Percentiles rank a stretch among this genome's conserved stretches.
phyloP scores from a whole-genome alignment of 352 stramenopile species.

The Globisporangium yorkense region DNA sequence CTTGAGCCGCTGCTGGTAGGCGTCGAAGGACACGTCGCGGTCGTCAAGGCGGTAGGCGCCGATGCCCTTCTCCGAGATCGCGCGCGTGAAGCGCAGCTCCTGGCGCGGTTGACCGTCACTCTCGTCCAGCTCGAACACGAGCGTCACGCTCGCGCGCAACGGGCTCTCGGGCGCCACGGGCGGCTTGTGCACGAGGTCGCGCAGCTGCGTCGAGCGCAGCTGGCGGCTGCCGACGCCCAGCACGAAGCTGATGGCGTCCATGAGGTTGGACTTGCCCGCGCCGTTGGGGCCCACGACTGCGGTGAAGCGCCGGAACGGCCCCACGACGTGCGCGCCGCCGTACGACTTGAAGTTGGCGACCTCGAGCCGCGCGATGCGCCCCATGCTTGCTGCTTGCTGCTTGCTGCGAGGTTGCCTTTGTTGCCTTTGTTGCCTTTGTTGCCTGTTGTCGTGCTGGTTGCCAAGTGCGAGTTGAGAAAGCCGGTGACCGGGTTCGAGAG shows the following conservation, averaged over 20 bases:
- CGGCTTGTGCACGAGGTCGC: slow-evolving; percentile 93
- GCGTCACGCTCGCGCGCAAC: slow-evolving; percentile 86
- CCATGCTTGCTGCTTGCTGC: slow-evolving; percentile 36
- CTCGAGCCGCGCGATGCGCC: slow-evolving; percentile 91
- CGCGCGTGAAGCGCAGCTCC: slow-evolving; percentile 91
- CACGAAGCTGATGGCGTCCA: slow-evolving; percentile 98
- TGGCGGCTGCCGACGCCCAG: slow-evolving; percentile 95
- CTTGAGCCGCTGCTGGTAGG: slow-evolving; percentile 92
- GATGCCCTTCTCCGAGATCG: slow-evolving; percentile 90
- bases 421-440: too few species aligned
- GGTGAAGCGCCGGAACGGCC: slow-evolving; percentile 97
- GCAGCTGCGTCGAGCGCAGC: slow-evolving; percentile 94
- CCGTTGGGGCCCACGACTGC: slow-evolving; percentile 98
- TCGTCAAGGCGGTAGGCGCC: slow-evolving; percentile 81
- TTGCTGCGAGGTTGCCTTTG: too few species aligned
- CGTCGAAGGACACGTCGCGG: slow-evolving; percentile 82
- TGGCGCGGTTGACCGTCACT: slow-evolving; percentile 47
- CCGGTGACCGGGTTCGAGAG: too few species aligned
- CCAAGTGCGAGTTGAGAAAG: too few species aligned
- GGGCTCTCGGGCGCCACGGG: slow-evolving; percentile 10
- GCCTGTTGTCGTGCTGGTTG: too few species aligned
- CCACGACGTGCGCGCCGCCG: slow-evolving; percentile 89
- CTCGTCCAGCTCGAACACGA: slow-evolving; percentile 89
- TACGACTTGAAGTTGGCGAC: slow-evolving; percentile 99
- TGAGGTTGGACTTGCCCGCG: slow-evolving; percentile 90